Percentiles rank a stretch among this genome's conserved stretches.
phyloP scores from a whole-genome alignment of 2,329 filamentous ascomycete genomes.

The Diaporthe aspalathi region DNA sequence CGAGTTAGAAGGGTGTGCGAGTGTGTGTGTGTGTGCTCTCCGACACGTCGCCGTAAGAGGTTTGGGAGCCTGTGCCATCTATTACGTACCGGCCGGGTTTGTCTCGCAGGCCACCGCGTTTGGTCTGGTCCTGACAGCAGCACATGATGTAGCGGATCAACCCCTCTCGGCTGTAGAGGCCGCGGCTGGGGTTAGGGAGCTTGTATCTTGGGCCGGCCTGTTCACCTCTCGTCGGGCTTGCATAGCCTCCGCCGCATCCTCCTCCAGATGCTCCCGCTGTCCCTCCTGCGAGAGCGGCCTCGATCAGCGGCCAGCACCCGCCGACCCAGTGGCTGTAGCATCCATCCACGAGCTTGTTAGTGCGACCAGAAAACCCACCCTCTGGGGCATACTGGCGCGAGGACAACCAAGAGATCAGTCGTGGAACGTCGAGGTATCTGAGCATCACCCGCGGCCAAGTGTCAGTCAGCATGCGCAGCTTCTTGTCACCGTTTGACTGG shows the following conservation, averaged over 20 bases:
- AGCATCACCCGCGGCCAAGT: conserved; percentile 42
- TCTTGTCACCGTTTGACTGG: conserved; percentile 53
- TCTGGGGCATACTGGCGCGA: conserved; percentile 90
- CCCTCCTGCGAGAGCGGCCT: conserved; percentile 72
- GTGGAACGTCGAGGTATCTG: conserved; percentile 80
- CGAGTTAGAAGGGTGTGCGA: conserved; percentile 16
- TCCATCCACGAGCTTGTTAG: conserved; percentile 97
- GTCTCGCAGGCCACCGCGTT: conserved; percentile 85
- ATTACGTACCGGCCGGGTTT: conserved; percentile 86
- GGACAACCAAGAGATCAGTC: conserved; percentile 87
- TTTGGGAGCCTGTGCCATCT: background rate
- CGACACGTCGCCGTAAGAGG: conserved; percentile 4
- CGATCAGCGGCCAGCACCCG: conserved; percentile 90
- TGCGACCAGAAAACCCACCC: conserved; percentile 91
- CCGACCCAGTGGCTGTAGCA: conserved; percentile 99
- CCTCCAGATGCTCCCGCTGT: conserved; percentile 53
- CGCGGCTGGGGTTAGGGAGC: conserved; percentile 51
- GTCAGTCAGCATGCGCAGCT: conserved; percentile 51
- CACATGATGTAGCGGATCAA: conserved; percentile 89
- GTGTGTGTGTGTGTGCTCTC: background rate
- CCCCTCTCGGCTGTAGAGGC: conserved; percentile 84
- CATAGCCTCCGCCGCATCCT: conserved; percentile 40
- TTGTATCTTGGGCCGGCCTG: conserved; percentile 41
- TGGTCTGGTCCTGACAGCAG: conserved; percentile 82
- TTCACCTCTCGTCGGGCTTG: conserved; percentile 39